phyloP scores from a whole-genome alignment of 805 yeast species.

The Crinitomyces ghanaensis region DNA sequence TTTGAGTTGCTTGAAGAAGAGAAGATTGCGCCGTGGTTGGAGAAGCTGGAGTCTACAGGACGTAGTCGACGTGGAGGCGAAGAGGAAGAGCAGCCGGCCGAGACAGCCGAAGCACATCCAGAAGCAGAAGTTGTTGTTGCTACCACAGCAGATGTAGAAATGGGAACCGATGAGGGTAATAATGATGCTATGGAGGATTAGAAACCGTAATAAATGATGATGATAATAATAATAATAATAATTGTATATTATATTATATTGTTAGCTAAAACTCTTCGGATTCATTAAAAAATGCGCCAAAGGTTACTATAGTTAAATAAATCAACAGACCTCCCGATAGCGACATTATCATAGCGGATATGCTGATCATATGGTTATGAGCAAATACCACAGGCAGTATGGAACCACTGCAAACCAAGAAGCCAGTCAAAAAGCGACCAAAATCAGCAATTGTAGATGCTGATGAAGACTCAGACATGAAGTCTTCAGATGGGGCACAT shows the following conservation, averaged over 20 bases:
- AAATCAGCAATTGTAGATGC: slow-evolving; percentile 55
- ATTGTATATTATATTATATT: too few species aligned
- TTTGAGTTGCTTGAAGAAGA: slow-evolving; percentile 82
- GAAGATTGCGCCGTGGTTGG: slow-evolving; percentile 73
- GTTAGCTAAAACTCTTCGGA: slow-evolving; percentile 33
- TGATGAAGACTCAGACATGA: slow-evolving; percentile 47
- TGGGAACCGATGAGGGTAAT: too few species aligned
- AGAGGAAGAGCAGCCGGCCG: slow-evolving; percentile 14
- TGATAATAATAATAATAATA: too few species aligned
- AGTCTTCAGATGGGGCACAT: slow-evolving; percentile 41
- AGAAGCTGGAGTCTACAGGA: slow-evolving; percentile 54
- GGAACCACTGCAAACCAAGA: slow-evolving; percentile 64
- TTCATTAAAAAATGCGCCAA: slow-evolving; percentile 65
- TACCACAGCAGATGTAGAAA: slow-evolving; percentile 10
- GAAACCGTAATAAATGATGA: too few species aligned
- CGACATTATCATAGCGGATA: slow-evolving; percentile 64
- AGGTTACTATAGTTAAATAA: slow-evolving; percentile 71
- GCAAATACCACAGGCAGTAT: slow-evolving; percentile 64
- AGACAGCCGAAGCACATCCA: slow-evolving; percentile 12
- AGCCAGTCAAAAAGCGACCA: slow-evolving; percentile 71
- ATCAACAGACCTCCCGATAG: slow-evolving; percentile 75
- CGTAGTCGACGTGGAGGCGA: slow-evolving; percentile 34
- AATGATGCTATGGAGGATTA: too few species aligned
- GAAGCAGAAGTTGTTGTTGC: slow-evolving; percentile 6
- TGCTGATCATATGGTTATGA: slow-evolving; percentile 63